Percentiles rank a stretch among this genome's conserved stretches.
Evolutionary conservation across 2,329 filamentous ascomycete species (phyloP).

Genomic region (Fusarium sp.): DNA sequence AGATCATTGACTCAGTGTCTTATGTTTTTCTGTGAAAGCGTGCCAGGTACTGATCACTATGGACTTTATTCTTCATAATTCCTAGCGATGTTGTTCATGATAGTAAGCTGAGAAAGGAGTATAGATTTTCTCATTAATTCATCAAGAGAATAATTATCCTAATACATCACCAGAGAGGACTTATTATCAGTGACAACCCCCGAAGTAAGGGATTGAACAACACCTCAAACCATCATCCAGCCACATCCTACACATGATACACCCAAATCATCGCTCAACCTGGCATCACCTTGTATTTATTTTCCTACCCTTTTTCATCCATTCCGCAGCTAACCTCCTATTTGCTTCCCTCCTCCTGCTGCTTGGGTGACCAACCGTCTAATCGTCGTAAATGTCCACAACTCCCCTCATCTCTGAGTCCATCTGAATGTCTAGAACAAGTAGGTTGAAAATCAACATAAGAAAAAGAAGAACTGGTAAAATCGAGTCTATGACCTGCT

Average conservation of each 20-base stretch:
- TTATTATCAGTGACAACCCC: background rate
- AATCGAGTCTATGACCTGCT: conserved; percentile 30
- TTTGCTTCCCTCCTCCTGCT: background rate
- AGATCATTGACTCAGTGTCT: no score
- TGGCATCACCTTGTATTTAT: background rate
- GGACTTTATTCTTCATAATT: background rate
- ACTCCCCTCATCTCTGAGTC: conserved; percentile 21
- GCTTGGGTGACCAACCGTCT: conserved; percentile 39
- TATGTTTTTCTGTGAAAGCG: no score
- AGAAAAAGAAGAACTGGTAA: conserved; percentile 19
- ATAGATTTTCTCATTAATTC: background rate
- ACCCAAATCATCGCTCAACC: background rate
- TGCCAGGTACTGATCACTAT: background rate
- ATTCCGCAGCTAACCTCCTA: background rate
- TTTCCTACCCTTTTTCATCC: background rate
- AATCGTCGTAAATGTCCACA: conserved; percentile 38
- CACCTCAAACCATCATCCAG: background rate
- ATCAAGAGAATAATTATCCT: background rate
- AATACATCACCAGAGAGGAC: background rate
- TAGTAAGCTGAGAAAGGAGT: background rate
- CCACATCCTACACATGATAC: background rate
- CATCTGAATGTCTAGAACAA: conserved; percentile 39
- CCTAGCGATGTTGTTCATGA: background rate
- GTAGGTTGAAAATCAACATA: conserved; percentile 33
- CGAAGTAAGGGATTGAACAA: background rate